phyloP scores from a whole-genome alignment of 2,329 filamentous ascomycete species.

The Dissoconium aciculare region DNA sequence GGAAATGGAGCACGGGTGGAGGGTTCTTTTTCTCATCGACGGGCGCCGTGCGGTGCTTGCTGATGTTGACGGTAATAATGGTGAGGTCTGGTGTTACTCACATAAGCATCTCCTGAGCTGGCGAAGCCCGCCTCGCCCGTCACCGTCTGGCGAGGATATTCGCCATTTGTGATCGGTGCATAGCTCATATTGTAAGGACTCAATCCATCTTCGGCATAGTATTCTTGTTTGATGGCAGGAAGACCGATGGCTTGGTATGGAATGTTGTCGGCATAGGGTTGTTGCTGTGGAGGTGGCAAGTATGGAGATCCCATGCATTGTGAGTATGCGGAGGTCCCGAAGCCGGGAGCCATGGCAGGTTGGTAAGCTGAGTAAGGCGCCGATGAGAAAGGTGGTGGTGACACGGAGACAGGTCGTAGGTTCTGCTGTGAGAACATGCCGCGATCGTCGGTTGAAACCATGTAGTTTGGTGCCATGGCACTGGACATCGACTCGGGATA shows the following conservation, averaged over 20 bases:
- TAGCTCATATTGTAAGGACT: slow-evolving; percentile 56
- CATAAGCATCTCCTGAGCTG: slow-evolving; percentile 60
- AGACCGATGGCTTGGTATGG: slow-evolving; percentile 29
- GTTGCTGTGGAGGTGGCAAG: slow-evolving; percentile 39
- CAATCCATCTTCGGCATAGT: slow-evolving; percentile 44
- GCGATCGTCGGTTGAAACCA: slow-evolving; percentile 39
- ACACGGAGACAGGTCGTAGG: slow-evolving; percentile 54
- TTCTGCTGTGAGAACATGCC: slow-evolving; percentile 51
- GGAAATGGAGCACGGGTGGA: too few relatives aligned
- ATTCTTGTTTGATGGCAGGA: slow-evolving; percentile 51
- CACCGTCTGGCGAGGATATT: too few relatives aligned
- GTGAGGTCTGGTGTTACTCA: too few relatives aligned
- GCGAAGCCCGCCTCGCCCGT: too few relatives aligned
- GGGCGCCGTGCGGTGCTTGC: too few relatives aligned
- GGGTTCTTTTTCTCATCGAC: too few relatives aligned
- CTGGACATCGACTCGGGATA: slow-evolving; percentile 11
- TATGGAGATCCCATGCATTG: slow-evolving; percentile 38
- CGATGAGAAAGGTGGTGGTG: slow-evolving; percentile 49
- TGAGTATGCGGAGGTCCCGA: slow-evolving; percentile 35
- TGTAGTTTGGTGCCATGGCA: slow-evolving; percentile 19
- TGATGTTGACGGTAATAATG: too few relatives aligned
- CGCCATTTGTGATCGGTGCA: slow-evolving; percentile 48
- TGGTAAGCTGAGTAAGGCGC: slow-evolving; percentile 24
- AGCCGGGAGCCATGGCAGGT: slow-evolving; percentile 30
- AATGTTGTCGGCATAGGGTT: slow-evolving; percentile 14